Evolutionary conservation across 345 rosid species (phyloP), one percentile per base, ranked within the genome.

Genomic region (Corymbia maculata): DNA sequence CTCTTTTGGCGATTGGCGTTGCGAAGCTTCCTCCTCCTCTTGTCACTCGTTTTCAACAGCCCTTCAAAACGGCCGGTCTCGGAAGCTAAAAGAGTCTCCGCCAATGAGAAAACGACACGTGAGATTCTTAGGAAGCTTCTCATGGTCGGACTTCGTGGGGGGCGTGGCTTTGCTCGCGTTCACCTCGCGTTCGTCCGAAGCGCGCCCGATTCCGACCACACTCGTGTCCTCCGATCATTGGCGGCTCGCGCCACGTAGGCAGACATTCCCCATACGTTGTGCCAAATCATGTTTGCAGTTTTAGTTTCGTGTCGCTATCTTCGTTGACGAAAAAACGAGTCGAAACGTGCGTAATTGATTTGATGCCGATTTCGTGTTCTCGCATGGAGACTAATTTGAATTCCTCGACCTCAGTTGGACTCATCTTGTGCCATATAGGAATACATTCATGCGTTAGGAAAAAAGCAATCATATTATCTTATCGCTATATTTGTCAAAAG

Each of bases 381-480:
- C 2, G 49, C 47, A 5, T 19, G 4, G 14, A 42, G 82, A 2
- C 49, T 4, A 49, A 75, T 75, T 75, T 14, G 10, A 75, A 9
- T 75, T 75, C 11, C 13, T 59, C 13, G 5, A 36, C 24, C 15
- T 42, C 28, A 0, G 6, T 75, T 26, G 6, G 26, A 8, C 49
- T 70, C 80, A 17, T 70, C 8, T 64, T 2, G 19, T 2, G 36
- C 36, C 2, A n/a, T 7, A 16, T 3, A n/a, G 4, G 75, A 19
- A 12, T 5, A 70, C 9, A 1, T 9, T 36, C 47, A 17, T 26
- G 9, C 6, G 47, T 36, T 36, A 36, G 13, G 24, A 36, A 21
- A 21, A 32, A 70, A 15, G 13, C 2, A 1, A 0, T 17, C 26
- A 2, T 16, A 12, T 0, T 0, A 1, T 68, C 6, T 1, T 68